A percentile compares a stretch with the other conserved stretches of the same genome.
Conservation (phyloP, 2,329 filamentous ascomycete genomes). For the Cercospora brassicicola region DNA sequence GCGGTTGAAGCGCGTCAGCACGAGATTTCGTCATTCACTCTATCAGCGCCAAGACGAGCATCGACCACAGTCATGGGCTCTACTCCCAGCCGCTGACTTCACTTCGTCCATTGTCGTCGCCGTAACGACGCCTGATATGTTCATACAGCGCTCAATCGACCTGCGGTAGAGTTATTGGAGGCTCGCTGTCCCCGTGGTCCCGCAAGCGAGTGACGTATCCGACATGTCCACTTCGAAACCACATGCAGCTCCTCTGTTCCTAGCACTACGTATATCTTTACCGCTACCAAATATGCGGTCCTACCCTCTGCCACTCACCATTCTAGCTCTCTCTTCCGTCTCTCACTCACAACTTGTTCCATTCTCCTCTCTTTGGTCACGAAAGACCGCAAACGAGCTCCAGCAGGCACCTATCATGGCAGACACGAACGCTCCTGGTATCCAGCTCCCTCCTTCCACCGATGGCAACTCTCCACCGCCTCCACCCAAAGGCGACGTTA, state of each 20-base stretch:
- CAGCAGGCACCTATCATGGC: slow-evolving; percentile 31
- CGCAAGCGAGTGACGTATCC: slow-evolving; percentile 8
- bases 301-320: slow-evolving; percentile 8
- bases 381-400: slow-evolving; percentile 6
- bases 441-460: slow-evolving; percentile 29
- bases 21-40: slow-evolving; percentile 8
- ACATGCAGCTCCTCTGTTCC: not conserved
- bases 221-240: slow-evolving; percentile 4
- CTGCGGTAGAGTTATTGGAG: not conserved
- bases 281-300: slow-evolving; percentile 7
- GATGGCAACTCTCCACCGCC: slow-evolving; percentile 13
- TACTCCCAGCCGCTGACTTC: not conserved
- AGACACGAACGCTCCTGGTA: slow-evolving; percentile 22
- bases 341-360: slow-evolving; percentile 12
- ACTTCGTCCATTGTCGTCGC: not conserved
- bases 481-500: slow-evolving; percentile 48
- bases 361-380: not conserved
- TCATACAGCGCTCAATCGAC: not conserved
- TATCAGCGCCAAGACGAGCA: not conserved
- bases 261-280: not conserved
- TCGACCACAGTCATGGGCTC: not conserved
- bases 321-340: slow-evolving; percentile 22
- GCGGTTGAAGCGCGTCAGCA: slow-evolving; percentile 8
- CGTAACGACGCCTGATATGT: not conserved
- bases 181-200: not conserved